These are phyloP conservation scores for Nemania abortiva DNA, from an alignment of 2,329 filamentous ascomycete species.

Conservation along the genomic window DNA sequence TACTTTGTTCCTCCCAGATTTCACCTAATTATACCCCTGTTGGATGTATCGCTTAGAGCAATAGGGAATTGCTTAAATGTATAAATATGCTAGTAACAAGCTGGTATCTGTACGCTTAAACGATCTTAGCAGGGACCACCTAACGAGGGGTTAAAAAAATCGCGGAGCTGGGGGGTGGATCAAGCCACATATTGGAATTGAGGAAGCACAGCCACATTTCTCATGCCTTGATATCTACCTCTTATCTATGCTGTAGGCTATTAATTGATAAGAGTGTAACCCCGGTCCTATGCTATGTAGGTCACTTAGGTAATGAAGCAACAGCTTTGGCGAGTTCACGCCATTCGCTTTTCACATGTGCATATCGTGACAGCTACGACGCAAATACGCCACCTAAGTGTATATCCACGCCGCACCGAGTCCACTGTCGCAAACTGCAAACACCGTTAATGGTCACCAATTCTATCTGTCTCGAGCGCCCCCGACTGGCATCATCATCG, in stretches of 20 bases:
- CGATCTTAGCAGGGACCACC: too few species aligned
- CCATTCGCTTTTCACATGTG: constrained; percentile 27
- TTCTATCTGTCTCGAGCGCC: constrained; percentile 42
- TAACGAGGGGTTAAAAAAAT: too few species aligned
- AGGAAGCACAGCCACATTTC: neutral
- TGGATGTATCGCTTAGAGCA: too few species aligned
- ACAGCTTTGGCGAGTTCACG: constrained; percentile 16
- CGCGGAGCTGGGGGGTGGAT: too few species aligned
- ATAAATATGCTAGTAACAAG: too few species aligned
- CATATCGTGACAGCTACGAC: constrained; percentile 23
- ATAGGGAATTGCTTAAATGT: too few species aligned
- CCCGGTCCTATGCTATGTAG: neutral
- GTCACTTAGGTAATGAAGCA: neutral
- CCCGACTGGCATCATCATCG: constrained; percentile 48
- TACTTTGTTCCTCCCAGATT: too few species aligned
- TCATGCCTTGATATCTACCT: neutral
- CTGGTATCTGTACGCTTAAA: too few species aligned
- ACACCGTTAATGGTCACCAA: constrained; percentile 47
- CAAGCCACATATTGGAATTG: too few species aligned
- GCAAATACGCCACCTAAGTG: constrained; percentile 1
- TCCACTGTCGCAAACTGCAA: neutral
- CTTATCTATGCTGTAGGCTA: neutral
- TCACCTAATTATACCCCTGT: too few species aligned
- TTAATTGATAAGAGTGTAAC: constrained; percentile 1
- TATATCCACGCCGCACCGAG: constrained; percentile 6